Base-by-base conservation (phyloP, 2,329 filamentous ascomycete species). In the Keithomyces neogunnii region DNA sequence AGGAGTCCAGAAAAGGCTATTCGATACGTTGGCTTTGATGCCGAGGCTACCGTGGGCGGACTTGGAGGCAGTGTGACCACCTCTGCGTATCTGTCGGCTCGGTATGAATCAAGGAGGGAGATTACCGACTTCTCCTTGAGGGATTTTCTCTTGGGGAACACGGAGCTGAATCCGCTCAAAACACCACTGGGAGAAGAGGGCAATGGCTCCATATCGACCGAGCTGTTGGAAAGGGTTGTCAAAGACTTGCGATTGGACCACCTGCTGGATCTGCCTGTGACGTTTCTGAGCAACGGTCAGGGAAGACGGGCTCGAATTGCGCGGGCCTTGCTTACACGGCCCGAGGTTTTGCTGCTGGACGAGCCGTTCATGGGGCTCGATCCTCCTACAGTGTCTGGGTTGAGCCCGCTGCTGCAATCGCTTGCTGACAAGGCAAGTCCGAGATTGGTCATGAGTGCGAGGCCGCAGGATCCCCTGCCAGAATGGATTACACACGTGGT, bases 281-380 rank as follows among this genome's bases (percentile, higher is more conserved):
- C 88, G 29, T 95, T 93, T 65, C 70, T 99, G 50, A 96, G 90
- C 65, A 96, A 97, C 67, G 93, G 93, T 0, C 93, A 99, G 69
- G 92, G 88, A 5, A 77, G 92, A 56, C 76, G 93, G 50, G 88
- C 92, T 6, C 82, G 89, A 55, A 96, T 99, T 58, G 93, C 90
- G 2, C 88, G 89, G 60, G 90, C 91, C 0, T 70, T 99, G 48
- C 74, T 97, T 53, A 82, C 76, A 5, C 78, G 78, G 49, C 93
- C 93, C 0, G 87, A 95, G 66, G 77, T 96, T 9, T 64, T 99
- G 54, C 74, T 97, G 49, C 74, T 96, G 2, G 93, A 99, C 68
- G 92, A 96, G 60, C 92, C 93, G 1, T 96, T 96, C 63, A 95
- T 96, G 88, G 92, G 93, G 0, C 74, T 99, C 13, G 93, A 97